Evolutionary conservation across 2,329 filamentous ascomycete genomes (phyloP), one percentile per base, ranked within the genome.

Genomic region (Ophiostoma novo-ulmi): DNA sequence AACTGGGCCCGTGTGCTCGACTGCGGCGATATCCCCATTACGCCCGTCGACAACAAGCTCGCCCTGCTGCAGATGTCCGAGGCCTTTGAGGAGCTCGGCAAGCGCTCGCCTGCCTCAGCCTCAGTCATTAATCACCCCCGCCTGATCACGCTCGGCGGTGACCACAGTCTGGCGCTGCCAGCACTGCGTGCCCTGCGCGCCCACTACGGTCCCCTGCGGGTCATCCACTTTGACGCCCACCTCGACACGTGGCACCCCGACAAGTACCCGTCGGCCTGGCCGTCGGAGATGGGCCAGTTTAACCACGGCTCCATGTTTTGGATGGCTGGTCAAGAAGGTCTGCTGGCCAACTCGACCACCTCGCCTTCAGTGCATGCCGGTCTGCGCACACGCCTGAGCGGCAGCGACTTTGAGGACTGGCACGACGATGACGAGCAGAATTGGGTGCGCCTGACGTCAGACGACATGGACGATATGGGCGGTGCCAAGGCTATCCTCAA

Each of bases 221-320:
- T 93, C 17, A 81, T 93, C 72, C 91, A 93, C 78, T 93, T 93
- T 78, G 91, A 93, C 76, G 88, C 81, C 26, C 92, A 96, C 78
- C 84, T 95, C 1, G 92, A 95, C 77, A 95, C 92, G 2, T 95
- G 92, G 92, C 89, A 94, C 78, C 91, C 92, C 1, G 86, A 84
- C 35, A 90, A 92, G 75, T 97, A 96, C 79, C 91, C 92, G 0
- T 89, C 86, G 20, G 88, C 89, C 70, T 97, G 93, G 93, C 76
- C 77, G 2, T 85, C 85, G 2, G 85, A 87, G 72, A 91, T 92
- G 78, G 85, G 87, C 1, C 86, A 89, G 75, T 95, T 96, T 82
- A 97, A 89, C 77, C 93, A 97, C 79, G 93, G 94, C 5, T 92
- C 88, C 75, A 95, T 97, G 89, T 97, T 97, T 84, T 94, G 92